Evolutionary conservation across 2,329 filamentous ascomycete genomes (phyloP).

Genomic region (Diaporthe amygdali): DNA sequence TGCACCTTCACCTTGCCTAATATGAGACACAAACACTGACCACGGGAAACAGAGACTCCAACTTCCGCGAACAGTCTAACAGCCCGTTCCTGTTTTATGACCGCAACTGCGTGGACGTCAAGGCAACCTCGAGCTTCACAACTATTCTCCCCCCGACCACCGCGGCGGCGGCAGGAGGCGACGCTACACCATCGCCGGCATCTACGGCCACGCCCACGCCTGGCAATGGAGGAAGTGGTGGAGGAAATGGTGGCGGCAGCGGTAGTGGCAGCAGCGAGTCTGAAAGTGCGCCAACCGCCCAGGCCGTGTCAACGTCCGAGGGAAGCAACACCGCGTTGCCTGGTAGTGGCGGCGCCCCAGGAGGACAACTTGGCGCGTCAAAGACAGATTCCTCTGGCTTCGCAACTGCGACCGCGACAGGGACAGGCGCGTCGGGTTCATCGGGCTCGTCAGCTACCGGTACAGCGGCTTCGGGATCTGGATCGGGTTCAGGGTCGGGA

Average conservation of each 20-base stretch:
- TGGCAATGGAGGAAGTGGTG: background rate
- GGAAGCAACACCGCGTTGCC: background rate
- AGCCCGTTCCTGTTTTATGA: slow-evolving; percentile 25
- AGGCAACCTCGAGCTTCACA: slow-evolving; percentile 21
- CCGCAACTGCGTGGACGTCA: slow-evolving; percentile 20
- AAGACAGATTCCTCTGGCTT: background rate
- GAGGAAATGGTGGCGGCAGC: background rate
- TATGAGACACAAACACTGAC: background rate
- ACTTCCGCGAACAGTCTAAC: slow-evolving; percentile 22
- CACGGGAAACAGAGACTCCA: background rate
- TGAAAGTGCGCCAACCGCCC: background rate
- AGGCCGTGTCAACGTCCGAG: background rate
- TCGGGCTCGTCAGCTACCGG: background rate
- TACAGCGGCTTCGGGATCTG: background rate
- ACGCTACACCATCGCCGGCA: background rate
- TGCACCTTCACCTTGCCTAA: background rate
- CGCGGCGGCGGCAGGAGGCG: background rate
- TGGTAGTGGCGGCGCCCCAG: background rate
- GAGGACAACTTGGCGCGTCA: background rate
- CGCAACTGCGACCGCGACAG: background rate
- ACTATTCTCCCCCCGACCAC: slow-evolving; percentile 2
- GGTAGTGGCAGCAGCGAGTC: background rate
- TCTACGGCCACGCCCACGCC: background rate
- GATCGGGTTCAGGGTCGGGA: background rate
- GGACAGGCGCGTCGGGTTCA: background rate